Base-by-base conservation (phyloP, 306 rosid genomes). In the Casuarina equisetifolia region DNA sequence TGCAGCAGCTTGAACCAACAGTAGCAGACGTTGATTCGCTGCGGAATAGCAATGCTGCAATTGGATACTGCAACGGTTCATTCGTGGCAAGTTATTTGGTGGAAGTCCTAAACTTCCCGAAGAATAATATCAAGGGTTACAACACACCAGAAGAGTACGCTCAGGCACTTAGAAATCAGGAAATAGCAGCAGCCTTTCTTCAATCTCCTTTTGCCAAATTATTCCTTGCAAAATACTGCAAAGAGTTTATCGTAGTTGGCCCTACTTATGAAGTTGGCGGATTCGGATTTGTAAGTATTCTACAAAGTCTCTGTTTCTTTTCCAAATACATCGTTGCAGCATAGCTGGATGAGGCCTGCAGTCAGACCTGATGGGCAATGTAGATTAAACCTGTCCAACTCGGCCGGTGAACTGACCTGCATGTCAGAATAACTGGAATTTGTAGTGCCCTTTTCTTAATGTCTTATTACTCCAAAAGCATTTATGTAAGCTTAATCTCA, bases 221-320 rank as follows among this genome's bases (percentile, higher is more conserved):
- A 25, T 87, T 89, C 74, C 81, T 87, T 59, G 85, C 85, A n/a
- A 78, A 50, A 78, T 75, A 81, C 67, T 85, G 91, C 72, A 55
- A 67, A 5, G 87, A 58, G 59, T 89, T 85, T 39, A 76, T 59
- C 75, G 49, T 36, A 32, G 77, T 84, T 2, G 87, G 88, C 13
- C 87, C 89, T 1, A 64, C 67, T 3, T 83, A 73, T 70, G 81
- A 77, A 83, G 75, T 85, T 69, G 88, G 89, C 72, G 93, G 89
- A 69, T 82, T 77, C 63, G 91, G 80, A 69, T 82, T 80, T 57
- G 86, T 82, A 83, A 48, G 71, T 62, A 53, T 73, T 59, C 57
- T 54, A 64, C 42, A 5, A 11, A 4, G 25, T 63, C 55, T 45
- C 10, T 77, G 46, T 19, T 74, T 57, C 54, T 19, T n/a, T 35